Base-by-base conservation (phyloP, 306 rosid genomes). In the Astragalus membranaceus region DNA sequence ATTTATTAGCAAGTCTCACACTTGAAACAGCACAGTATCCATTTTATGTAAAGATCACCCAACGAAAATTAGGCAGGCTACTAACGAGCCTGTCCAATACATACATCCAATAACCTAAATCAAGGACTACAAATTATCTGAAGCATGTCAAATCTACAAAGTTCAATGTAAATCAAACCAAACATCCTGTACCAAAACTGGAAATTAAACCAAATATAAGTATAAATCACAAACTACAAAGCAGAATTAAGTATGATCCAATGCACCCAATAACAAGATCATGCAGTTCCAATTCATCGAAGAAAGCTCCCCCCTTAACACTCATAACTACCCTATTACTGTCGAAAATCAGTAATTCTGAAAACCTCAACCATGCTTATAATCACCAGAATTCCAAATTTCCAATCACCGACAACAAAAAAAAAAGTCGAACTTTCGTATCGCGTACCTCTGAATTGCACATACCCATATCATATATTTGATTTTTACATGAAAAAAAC, bases 341-440 rank as follows among this genome's bases (percentile, higher is more conserved):
- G 36, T 53, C 10, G 15, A 63, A 51, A 70, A 8, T 6, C 10
- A 42, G 10, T 2, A 11, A 81, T 75, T 72, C 61, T 35, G n/a
- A 30, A 13, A 68, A 72, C 12, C 29, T 29, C 32, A 44, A 37
- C 6, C 15, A 59, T 37, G 56, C 35, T 32, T 1, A 66, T 3
- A 26, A 26, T 26, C 30, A 26, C 30, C 30, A 26, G 30, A 26
- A 3, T 26, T 26, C 30, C 4, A 3, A 26, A 3, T 33, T 42
- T 68, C 50, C 12, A n/a, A 68, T 36, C 55, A 42, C 74, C 70
- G 59, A 57, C 74, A 69, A 29, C 8, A 30, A 59, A 55, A 26
- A 10, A 26, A 52, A 11, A 23, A 42, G 1, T 0, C 3, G 9
- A 60, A 29, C 8, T n/a, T 47, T 23, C 32, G 10, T 30, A 23